Percentiles rank a stretch among this genome's conserved stretches.
Evolutionary conservation across 2,329 filamentous ascomycete species (phyloP).

Genomic region (Arthroderma sp.): DNA sequence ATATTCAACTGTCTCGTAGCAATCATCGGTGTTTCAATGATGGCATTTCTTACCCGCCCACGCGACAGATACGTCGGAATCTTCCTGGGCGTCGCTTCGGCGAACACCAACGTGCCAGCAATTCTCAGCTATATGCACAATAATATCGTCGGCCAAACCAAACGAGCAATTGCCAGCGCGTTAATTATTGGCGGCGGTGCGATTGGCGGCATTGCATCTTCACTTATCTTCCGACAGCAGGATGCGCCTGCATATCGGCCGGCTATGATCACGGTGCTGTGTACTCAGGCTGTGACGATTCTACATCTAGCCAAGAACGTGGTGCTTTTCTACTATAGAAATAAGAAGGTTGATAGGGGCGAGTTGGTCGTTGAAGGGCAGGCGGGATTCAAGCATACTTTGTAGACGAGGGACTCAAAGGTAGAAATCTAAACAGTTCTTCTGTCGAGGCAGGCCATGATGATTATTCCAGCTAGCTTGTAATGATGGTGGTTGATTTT

Average conservation of each 20-base stretch:
- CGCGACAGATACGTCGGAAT: conserved; percentile 54
- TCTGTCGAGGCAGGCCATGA: no score
- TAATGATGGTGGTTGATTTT: no score
- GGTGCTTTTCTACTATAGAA: conserved; percentile 3
- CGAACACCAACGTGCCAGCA: conserved; percentile 58
- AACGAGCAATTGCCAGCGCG: conserved; percentile 61
- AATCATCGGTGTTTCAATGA: conserved; percentile 53
- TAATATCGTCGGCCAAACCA: conserved; percentile 53
- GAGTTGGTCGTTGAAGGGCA: conserved; percentile 7
- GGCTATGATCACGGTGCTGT: conserved; percentile 4
- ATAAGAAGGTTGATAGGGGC: conserved; percentile 9
- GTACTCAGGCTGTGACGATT: background rate
- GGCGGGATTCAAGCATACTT: conserved; percentile 9
- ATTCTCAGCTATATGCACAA: conserved; percentile 28
- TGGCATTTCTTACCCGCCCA: conserved; percentile 46
- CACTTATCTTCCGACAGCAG: conserved; percentile 47
- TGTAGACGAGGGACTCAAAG: background rate
- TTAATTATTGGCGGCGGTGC: conserved; percentile 61
- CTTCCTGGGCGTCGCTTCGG: conserved; percentile 56
- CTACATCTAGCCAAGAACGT: background rate
- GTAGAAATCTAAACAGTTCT: no score
- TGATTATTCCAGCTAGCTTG: no score
- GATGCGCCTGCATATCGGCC: conserved; percentile 11
- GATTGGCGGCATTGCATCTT: conserved; percentile 59
- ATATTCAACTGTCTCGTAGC: conserved; percentile 49